Percentiles rank a stretch among this genome's conserved stretches.
Conservation (phyloP, 2,329 filamentous ascomycete genomes). For the Tympanopsis confertula region DNA sequence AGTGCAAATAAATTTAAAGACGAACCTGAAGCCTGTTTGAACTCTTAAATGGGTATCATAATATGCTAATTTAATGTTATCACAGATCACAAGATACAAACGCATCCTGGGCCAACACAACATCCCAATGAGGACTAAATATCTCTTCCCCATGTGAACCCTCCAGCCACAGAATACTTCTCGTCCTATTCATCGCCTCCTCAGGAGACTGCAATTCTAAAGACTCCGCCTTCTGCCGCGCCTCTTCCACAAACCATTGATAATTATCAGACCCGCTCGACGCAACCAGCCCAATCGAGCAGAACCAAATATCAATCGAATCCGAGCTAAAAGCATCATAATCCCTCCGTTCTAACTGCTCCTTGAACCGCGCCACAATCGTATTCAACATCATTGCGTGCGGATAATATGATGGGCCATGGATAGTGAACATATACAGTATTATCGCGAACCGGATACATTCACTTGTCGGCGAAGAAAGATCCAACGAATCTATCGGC, state of each 20-base stretch:
- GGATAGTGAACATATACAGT: slow-evolving; percentile 39
- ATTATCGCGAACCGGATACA: slow-evolving; percentile 31
- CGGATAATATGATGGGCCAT: slow-evolving; percentile 43
- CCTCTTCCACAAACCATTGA: slow-evolving; percentile 15
- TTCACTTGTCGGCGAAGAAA: slow-evolving; percentile 18
- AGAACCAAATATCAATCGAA: slow-evolving; percentile 27
- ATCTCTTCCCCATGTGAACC: slow-evolving; percentile 6
- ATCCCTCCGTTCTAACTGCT: slow-evolving; percentile 13
- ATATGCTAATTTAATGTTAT: too few species aligned
- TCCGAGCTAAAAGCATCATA: slow-evolving; percentile 3
- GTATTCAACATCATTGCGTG: slow-evolving; percentile 27
- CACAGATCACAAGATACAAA: too few species aligned
- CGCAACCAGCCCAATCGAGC: slow-evolving; percentile 25
- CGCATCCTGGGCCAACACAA: slow-evolving; percentile 7
- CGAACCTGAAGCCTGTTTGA: too few species aligned
- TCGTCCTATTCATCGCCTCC: slow-evolving; percentile 8
- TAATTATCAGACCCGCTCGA: slow-evolving; percentile 13
- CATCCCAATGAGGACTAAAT: slow-evolving; percentile 15
- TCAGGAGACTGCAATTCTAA: slow-evolving; percentile 9
- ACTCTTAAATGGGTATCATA: too few species aligned
- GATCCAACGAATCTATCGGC: slow-evolving; percentile 1
- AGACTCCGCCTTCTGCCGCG: slow-evolving; percentile 2
- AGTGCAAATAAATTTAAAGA: too few species aligned
- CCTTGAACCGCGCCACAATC: slow-evolving; percentile 18
- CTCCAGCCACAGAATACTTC: slow-evolving; percentile 16